Percentiles rank a stretch among this genome's conserved stretches.
phyloP scores from a whole-genome alignment of 441 rosid species.

The Populus hybrid region DNA sequence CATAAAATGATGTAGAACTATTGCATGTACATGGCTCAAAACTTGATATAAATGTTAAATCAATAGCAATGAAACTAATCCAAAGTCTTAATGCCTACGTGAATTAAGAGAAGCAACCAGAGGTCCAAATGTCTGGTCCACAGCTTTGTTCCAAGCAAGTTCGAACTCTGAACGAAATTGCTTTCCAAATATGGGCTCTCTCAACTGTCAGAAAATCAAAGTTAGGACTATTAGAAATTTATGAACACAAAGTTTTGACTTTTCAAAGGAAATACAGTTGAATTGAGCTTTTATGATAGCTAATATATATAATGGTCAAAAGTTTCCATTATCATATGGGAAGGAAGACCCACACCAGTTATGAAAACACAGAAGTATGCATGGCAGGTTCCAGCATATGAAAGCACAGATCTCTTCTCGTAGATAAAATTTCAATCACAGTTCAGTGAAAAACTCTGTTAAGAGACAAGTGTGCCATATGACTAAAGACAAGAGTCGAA shows the following conservation, averaged over 20 bases:
- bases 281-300: not conserved
- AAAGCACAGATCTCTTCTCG: not conserved
- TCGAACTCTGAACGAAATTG: conserved; percentile 52
- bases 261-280: not conserved
- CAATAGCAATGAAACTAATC: conserved; percentile 3
- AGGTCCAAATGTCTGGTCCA: conserved; percentile 57
- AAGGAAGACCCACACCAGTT: not conserved
- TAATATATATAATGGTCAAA: not conserved
- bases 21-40: conserved; percentile 14
- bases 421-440: not conserved
- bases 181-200: conserved; percentile 59
- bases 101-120: conserved; percentile 60
- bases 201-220: conserved; percentile 42
- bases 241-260: not conserved
- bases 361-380: not conserved
- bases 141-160: conserved; percentile 77
- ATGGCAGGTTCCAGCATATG: not conserved
- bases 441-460: not conserved
- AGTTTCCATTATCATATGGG: not conserved
- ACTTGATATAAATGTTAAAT: conserved; percentile 9
- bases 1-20: conserved; percentile 8
- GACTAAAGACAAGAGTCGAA: not conserved
- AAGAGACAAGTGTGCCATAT: not conserved
- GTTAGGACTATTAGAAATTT: conserved; percentile 11
- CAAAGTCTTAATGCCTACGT: conserved; percentile 48